Evolutionary conservation across 352 stramenopile species (phyloP), one percentile per base, ranked within the genome.

Genomic region (Pythium diclinum): DNA sequence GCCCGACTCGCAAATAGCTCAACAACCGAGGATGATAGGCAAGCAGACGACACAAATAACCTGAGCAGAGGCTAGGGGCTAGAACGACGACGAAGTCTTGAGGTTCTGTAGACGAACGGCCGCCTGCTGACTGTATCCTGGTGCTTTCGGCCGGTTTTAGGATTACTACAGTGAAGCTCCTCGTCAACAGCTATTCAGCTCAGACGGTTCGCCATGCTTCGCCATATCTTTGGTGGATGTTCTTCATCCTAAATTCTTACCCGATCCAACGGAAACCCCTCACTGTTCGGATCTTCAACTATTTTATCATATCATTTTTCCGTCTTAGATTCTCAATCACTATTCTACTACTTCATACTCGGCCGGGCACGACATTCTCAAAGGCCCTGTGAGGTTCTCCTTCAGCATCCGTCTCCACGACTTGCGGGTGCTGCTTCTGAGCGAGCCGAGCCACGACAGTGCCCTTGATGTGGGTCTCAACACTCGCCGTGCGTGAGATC

Each of bases 401-500:
- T 2, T 51, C 44, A 21, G 28, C 44, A 6, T 21, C 19, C 19
- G 19, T 30, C 6, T 51, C 17, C 14, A 30, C 3, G n/a, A 14
- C 44, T 10, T 25, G n/a, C 8, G 19, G 44, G 44, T 57, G 48
- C 38, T 65, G 59, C 28, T 60, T 60, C 2, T 66, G 9, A 8
- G 23, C 34, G 25, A 66, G 59, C 3, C 49, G 34, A 16, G 51
- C 59, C 0, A 60, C 59, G 38, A 48, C 51, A 8, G 49, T 59
- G 30, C 17, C 42, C 6, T 66, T 66, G 21, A 10, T 13, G 3
- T 38, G 32, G 11, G 28, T 13, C 4, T 40, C 57, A 6, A 23
- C 25, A 25, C 25, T 23, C 9, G 30, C 11, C 3, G 40, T 10
- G 0, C 6, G 36, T 3, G 23, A 25, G 60, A 17, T 25, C 19